Conservation (phyloP, 176 grass and related monocot genomes). For the Luzula sylvatica region DNA sequence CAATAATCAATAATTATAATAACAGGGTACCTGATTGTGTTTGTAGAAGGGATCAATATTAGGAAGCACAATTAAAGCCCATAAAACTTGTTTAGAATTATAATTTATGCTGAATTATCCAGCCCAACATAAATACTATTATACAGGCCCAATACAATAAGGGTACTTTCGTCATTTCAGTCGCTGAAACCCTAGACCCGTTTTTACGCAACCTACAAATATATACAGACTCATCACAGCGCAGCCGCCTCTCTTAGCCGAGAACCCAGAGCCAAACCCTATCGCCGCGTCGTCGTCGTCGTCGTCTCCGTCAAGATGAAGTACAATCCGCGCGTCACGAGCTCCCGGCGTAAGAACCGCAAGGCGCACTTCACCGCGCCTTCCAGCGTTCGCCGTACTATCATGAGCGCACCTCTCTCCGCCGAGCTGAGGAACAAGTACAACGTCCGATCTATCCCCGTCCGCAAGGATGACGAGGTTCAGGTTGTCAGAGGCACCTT, state of each 20-base stretch:
- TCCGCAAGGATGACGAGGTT: constrained; percentile 94
- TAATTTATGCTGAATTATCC: no score
- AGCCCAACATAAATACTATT: no score
- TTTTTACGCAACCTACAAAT: no score
- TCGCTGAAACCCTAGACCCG: constrained; percentile 8
- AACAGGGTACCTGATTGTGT: no score
- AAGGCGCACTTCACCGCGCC: constrained; percentile 98
- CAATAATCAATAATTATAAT: no score
- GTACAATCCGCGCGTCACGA: constrained; percentile 67
- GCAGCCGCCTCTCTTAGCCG: not conserved
- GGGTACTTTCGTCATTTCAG: not conserved
- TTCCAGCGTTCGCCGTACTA: constrained; percentile 73
- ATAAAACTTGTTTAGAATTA: no score
- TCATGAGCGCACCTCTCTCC: constrained; percentile 81
- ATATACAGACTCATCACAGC: not conserved
- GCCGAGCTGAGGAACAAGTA: constrained; percentile 86
- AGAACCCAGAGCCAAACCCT: constrained; percentile 25
- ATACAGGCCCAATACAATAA: not conserved
- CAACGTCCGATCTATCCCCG: constrained; percentile 75
- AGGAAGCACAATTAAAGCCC: no score
- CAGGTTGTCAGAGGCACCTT: constrained; percentile 83
- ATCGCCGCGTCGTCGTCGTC: not conserved
- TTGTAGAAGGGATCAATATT: no score
- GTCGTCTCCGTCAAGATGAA: constrained; percentile 40
- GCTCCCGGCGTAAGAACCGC: constrained; percentile 85